A percentile compares a stretch with the other conserved stretches of the same genome.
These are phyloP conservation scores for Mycosphaerelloides madeirae DNA, from an alignment of 2,329 filamentous ascomycete genomes.

Conservation along the genomic window DNA sequence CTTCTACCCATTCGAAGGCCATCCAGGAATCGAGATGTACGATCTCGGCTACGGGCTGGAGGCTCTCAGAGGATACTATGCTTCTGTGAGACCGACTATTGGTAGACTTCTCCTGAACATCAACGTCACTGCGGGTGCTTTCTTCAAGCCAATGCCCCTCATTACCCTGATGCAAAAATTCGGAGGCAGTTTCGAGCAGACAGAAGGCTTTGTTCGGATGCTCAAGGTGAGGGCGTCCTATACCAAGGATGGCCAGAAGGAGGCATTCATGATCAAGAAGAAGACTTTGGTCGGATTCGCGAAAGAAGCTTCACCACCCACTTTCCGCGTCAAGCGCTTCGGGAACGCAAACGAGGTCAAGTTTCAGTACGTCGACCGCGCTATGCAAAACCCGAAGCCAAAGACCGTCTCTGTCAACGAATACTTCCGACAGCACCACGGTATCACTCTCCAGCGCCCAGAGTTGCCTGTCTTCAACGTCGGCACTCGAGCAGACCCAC, in stretches of 20 bases:
- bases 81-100: slow-evolving; percentile 56
- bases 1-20: slow-evolving; percentile 43
- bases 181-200: slow-evolving; percentile 16
- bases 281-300: slow-evolving; percentile 49
- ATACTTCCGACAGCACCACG: slow-evolving; percentile 45
- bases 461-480: slow-evolving; percentile 57
- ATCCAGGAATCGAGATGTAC: slow-evolving; percentile 30
- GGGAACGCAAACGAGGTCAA: slow-evolving; percentile 46
- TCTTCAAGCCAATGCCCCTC: slow-evolving; percentile 44
- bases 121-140: slow-evolving; percentile 57
- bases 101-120: slow-evolving; percentile 57
- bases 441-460: slow-evolving; percentile 45
- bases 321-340: slow-evolving; percentile 20
- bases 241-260: slow-evolving; percentile 19
- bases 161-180: slow-evolving; percentile 34
- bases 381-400: slow-evolving; percentile 21
- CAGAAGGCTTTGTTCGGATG: slow-evolving; percentile 26
- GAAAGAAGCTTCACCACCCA: slow-evolving; percentile 18
- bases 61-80: slow-evolving; percentile 58
- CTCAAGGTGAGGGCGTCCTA: slow-evolving; percentile 28
- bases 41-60: slow-evolving; percentile 50
- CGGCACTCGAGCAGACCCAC: slow-evolving; percentile 53
- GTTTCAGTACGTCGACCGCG: slow-evolving; percentile 37
- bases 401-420: slow-evolving; percentile 49
- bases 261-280: slow-evolving; percentile 25